Conservation (phyloP, 2,329 filamentous ascomycete species). For the Hawksworthiomyces lignivorus region DNA sequence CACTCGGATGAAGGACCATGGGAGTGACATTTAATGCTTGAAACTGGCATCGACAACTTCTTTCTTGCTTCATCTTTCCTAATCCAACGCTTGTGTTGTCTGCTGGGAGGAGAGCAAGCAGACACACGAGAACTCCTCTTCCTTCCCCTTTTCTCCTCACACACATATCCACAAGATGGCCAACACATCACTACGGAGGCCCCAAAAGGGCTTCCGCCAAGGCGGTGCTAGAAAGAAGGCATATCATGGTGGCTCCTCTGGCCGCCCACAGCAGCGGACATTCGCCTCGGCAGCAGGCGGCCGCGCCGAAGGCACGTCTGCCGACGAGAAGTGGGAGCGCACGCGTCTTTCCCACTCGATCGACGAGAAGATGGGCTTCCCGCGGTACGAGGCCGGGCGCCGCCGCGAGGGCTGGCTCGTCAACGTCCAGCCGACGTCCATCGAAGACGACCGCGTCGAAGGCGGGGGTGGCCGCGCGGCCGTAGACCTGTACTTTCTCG, state of each 20-base stretch:
- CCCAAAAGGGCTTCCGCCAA: slow-evolving; percentile 55
- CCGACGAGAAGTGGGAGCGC: slow-evolving; percentile 88
- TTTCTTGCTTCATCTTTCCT: too few species aligned
- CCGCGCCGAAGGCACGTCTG: slow-evolving; percentile 76
- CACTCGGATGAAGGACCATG: too few species aligned
- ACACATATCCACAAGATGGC: slow-evolving; percentile 38
- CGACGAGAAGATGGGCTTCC: slow-evolving; percentile 92
- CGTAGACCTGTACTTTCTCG: slow-evolving; percentile 95
- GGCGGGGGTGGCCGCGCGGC: slow-evolving; percentile 83
- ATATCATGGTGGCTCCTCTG: slow-evolving; percentile 55
- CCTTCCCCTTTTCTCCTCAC: too few species aligned
- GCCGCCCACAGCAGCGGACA: slow-evolving; percentile 50
- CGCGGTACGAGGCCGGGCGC: slow-evolving; percentile 80
- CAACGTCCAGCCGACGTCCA: slow-evolving; percentile 83
- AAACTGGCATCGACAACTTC: too few species aligned
- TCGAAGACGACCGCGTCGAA: slow-evolving; percentile 77
- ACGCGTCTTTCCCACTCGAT: slow-evolving; percentile 77
- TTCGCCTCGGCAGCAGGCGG: slow-evolving; percentile 70
- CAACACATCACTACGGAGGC: slow-evolving; percentile 51
- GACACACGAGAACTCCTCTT: too few species aligned
- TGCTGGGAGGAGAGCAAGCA: too few species aligned
- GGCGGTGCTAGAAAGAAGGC: slow-evolving; percentile 57
- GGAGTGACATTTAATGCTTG: too few species aligned
- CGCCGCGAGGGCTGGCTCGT: slow-evolving; percentile 83
- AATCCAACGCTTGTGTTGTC: too few species aligned